Base-by-base conservation (phyloP, 352 stramenopile genomes). In the Pythium oligandrum region DNA sequence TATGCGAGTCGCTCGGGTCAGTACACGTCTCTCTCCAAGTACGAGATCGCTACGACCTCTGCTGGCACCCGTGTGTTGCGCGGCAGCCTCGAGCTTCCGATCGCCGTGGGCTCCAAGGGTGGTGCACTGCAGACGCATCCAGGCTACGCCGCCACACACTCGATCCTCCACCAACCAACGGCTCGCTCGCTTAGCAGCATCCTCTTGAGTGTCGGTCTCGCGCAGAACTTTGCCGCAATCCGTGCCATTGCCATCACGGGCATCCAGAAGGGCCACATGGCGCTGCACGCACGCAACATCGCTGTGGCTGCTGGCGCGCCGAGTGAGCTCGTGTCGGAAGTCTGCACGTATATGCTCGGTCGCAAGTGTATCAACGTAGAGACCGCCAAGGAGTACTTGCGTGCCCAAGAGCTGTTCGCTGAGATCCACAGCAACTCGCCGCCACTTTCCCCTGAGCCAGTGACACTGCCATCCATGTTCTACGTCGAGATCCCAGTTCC, bases 181-280 rank as follows among this genome's bases (percentile, higher is more conserved):
- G 83, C 85, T 8, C 69, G 73, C 3, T 64, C 55, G 7, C 73
- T 95, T 45, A 81, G 67, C 35, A 73, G 75, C 48, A 86, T 93
- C 53, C 73, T 93, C 43, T 57, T 89, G 39, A 90, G 78, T 57
- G 85, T 93, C 53, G 85, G 85, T 3, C 66, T 95, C 12, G 83
- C 85, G 30, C 85, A 95, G 59, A 95, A 95, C 68, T 90, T 93
- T 59, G 85, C 83, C 1, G 85, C 85, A 26, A 76, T 95, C 44
- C 80, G 83, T 17, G 85, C 85, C 36, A 86, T 95, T 39, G 85
- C 85, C 6, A 81, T 92, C 68, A 93, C 80, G 34, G 85, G 85
- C 34, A 95, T 95, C 59, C 83, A 95, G 48, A 84, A 88, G 49
- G 83, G 83, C 44, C 83, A 94, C 71, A 94, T 94, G 83, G 82